phyloP scores from a whole-genome alignment of 83 land plant genomes.

The Picea abies region DNA sequence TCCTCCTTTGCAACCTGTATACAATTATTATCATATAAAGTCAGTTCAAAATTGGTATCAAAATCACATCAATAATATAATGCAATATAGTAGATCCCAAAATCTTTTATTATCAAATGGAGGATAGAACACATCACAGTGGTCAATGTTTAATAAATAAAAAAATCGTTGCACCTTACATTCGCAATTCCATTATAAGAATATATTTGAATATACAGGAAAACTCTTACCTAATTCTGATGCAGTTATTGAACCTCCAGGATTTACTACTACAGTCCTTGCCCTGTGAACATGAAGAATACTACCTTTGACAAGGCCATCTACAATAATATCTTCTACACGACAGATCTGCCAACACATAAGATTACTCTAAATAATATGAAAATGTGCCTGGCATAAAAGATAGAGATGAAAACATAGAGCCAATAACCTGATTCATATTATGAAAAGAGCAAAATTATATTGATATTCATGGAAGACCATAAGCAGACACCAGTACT shows the following conservation, averaged over 20 bases:
- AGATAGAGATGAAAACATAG: not conserved
- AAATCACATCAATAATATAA: not conserved
- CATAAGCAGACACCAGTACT: too few species aligned
- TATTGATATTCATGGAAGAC: not conserved
- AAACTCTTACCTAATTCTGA: conserved; percentile 66
- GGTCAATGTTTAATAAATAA: too few species aligned
- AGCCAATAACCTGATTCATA: not conserved
- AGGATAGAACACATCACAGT: too few species aligned
- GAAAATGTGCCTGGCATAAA: not conserved
- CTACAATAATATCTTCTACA: conserved; percentile 82
- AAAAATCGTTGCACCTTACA: not conserved
- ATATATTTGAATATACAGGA: not conserved
- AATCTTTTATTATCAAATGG: not conserved
- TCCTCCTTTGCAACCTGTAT: conserved; percentile 83
- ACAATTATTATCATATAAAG: not conserved
- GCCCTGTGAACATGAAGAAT: conserved; percentile 89
- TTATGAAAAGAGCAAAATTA: not conserved
- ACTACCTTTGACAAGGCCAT: conserved; percentile 78
- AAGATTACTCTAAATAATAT: conserved; percentile 6
- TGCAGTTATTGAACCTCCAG: conserved; percentile 65
- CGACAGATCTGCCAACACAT: conserved; percentile 76
- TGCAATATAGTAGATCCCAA: not conserved
- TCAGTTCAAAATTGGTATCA: not conserved
- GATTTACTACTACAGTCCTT: conserved; percentile 65
- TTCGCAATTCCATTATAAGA: not conserved